Evolutionary conservation across 805 yeast species (phyloP).

Genomic region (Zygosaccharomyces gambellarensis): DNA sequence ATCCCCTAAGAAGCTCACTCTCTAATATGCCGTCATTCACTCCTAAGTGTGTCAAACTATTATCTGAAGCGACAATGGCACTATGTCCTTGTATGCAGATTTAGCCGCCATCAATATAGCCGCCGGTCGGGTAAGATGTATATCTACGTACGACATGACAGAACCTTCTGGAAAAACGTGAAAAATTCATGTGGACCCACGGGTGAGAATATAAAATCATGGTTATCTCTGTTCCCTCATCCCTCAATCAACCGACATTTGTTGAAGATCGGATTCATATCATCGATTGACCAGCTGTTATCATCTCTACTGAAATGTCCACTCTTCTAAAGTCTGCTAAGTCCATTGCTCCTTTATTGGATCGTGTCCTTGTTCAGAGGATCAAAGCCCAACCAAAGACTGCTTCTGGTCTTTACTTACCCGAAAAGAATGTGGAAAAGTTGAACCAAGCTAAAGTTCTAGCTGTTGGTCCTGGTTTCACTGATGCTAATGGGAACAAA

Average conservation of each 20-base stretch:
- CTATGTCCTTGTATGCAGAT: too few species aligned
- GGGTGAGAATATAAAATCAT: not conserved
- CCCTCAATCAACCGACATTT: not conserved
- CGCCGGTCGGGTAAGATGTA: not conserved
- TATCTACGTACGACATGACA: slow-evolving; percentile 4
- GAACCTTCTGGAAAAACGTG: slow-evolving; percentile 11
- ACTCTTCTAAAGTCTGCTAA: slow-evolving; percentile 76
- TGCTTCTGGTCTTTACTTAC: slow-evolving; percentile 87
- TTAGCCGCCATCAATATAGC: not conserved
- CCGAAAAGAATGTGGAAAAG: slow-evolving; percentile 94
- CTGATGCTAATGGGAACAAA: slow-evolving; percentile 68
- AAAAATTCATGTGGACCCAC: not conserved
- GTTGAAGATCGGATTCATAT: not conserved
- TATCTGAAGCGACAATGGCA: too few species aligned
- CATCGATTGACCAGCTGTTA: not conserved
- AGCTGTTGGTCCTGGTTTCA: slow-evolving; percentile 92
- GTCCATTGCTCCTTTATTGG: slow-evolving; percentile 85
- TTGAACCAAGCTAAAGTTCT: slow-evolving; percentile 86
- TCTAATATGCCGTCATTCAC: too few species aligned
- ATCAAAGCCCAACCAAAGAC: slow-evolving; percentile 87
- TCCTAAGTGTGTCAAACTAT: too few species aligned
- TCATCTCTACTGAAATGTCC: slow-evolving; percentile 32
- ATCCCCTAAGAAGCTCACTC: too few species aligned
- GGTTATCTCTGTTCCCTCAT: not conserved
- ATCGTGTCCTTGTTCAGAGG: slow-evolving; percentile 95